Conservation (phyloP, 805 yeast genomes). For the Lipomyces sp. region DNA sequence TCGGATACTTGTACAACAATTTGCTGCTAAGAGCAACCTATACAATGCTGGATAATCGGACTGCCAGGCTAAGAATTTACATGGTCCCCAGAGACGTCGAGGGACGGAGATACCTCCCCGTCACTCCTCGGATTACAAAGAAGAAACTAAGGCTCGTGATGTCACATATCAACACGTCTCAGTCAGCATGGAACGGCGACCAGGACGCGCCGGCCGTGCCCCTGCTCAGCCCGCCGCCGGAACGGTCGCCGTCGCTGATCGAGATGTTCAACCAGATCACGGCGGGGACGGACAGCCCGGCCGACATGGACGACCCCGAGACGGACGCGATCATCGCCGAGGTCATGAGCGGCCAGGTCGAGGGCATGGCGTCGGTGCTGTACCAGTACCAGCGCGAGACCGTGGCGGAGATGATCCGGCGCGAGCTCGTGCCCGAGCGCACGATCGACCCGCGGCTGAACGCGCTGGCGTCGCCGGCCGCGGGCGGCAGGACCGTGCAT, state of each 20-base stretch:
- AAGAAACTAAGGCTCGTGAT: slow-evolving; percentile 11
- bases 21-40: slow-evolving; percentile 49
- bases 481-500: slow-evolving; percentile 32
- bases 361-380: slow-evolving; percentile 51
- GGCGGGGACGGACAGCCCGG: slow-evolving; percentile 11
- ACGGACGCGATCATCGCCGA: slow-evolving; percentile 28
- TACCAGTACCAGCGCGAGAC: slow-evolving; percentile 63
- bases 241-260: slow-evolving; percentile 25
- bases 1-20: slow-evolving; percentile 43
- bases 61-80: slow-evolving; percentile 22
- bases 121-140: not conserved
- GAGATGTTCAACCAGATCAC: slow-evolving; percentile 27
- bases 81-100: slow-evolving; percentile 19
- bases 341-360: slow-evolving; percentile 37
- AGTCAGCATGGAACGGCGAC: slow-evolving; percentile 21
- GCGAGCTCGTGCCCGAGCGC: slow-evolving; percentile 44
- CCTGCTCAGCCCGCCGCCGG: slow-evolving; percentile 34
- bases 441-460: slow-evolving; percentile 41
- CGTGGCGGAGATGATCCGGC: slow-evolving; percentile 55
- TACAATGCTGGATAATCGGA: slow-evolving; percentile 30
- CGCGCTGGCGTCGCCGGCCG: slow-evolving; percentile 30
- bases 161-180: slow-evolving; percentile 4
- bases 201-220: slow-evolving; percentile 4
- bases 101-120: slow-evolving; percentile 22
- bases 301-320: slow-evolving; percentile 30